phyloP scores from a whole-genome alignment of 257 asterid genomes.

The Solanum okadae region DNA sequence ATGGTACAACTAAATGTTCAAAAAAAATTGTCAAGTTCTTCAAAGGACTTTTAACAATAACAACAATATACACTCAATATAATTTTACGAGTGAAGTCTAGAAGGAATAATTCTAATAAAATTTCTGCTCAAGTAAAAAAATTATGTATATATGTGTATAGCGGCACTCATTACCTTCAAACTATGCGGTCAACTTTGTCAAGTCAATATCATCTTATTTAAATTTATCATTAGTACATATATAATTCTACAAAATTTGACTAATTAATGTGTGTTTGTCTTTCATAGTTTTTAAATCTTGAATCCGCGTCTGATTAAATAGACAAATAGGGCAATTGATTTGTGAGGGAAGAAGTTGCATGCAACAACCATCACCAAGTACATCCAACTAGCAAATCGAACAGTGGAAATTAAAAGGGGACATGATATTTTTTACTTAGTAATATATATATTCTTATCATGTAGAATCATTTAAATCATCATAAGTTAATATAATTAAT shows the following conservation, averaged over 20 bases:
- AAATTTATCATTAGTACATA: too few relatives aligned
- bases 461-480: neutral
- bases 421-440: too few relatives aligned
- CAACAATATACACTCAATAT: neutral
- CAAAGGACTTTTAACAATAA: neutral
- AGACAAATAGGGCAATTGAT: neutral
- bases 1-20: neutral
- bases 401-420: neutral
- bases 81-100: too few relatives aligned
- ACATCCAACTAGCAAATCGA: neutral
- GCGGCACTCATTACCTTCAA: neutral
- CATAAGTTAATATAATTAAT: neutral
- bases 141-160: neutral
- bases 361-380: neutral
- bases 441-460: neutral
- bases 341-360: neutral
- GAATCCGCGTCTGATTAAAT: too few relatives aligned
- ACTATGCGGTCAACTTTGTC: neutral
- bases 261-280: too few relatives aligned
- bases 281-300: too few relatives aligned
- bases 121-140: too few relatives aligned
- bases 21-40: neutral
- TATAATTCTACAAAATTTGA: neutral
- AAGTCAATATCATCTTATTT: too few relatives aligned
- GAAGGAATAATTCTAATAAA: too few relatives aligned